A percentile compares a stretch with the other conserved stretches of the same genome.
Conservation (phyloP, 169 alveolate species). For the Plasmodium fragile region DNA sequence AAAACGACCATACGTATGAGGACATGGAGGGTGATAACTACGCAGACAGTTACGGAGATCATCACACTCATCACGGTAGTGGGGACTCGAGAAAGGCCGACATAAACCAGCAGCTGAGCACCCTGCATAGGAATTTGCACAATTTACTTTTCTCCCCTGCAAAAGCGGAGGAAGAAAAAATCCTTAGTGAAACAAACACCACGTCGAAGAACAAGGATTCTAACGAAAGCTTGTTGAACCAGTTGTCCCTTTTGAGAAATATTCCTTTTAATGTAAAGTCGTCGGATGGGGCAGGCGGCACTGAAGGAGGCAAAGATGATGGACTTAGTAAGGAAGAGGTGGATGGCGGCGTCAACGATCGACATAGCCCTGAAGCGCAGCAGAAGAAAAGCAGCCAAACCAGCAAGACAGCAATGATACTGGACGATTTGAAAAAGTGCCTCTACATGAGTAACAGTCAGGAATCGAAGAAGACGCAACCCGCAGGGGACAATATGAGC, state of each 20-base stretch:
- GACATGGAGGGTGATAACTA: background rate
- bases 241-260: conserved; percentile 19
- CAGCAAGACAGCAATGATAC: conserved; percentile 50
- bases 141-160: conserved; percentile 31
- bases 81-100: background rate
- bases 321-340: background rate
- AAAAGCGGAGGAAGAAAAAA: conserved; percentile 1
- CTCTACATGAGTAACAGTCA: background rate
- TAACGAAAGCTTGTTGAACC: conserved; percentile 26
- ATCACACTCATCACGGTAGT: background rate
- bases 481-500: background rate
- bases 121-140: conserved; percentile 46
- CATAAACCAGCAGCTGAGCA: conserved; percentile 13
- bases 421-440: conserved; percentile 44
- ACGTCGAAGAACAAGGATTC: background rate
- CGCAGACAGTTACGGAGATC: background rate
- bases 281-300: background rate
- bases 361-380: background rate
- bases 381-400: background rate
- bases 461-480: conserved; percentile 1
- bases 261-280: conserved; percentile 45
- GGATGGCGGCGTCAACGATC: background rate
- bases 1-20: background rate
- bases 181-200: background rate
- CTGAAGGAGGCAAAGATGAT: background rate